Conservation (phyloP, 306 rosid genomes). For the Gastrolobium bilobum region DNA sequence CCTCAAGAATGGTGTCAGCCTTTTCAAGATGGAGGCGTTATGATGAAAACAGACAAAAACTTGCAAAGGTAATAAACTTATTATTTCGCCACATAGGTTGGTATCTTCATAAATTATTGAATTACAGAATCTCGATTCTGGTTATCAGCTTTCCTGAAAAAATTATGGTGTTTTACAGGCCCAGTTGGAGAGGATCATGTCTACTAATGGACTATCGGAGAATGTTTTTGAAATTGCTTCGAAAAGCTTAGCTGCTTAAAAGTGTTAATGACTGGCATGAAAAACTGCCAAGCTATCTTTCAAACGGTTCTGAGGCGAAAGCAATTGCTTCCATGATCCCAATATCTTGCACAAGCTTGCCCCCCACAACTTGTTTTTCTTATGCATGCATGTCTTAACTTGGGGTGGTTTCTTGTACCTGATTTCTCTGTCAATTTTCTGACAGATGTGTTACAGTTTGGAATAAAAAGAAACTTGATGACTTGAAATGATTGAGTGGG, state of each 20-base stretch:
- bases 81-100: neutral
- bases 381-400: slow-evolving; percentile 3
- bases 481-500: neutral
- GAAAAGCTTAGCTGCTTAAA: slow-evolving; percentile 85
- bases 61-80: slow-evolving; percentile 70
- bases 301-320: neutral
- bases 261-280: slow-evolving; percentile 11
- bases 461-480: slow-evolving; percentile 32
- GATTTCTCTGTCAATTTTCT: slow-evolving; percentile 18
- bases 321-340: neutral
- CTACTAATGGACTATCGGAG: slow-evolving; percentile 86
- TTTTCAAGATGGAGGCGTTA: slow-evolving; percentile 95
- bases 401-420: neutral
- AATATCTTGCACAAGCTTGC: slow-evolving; percentile 21
- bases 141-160: neutral
- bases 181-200: slow-evolving; percentile 90
- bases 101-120: slow-evolving; percentile 18
- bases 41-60: slow-evolving; percentile 86
- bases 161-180: slow-evolving; percentile 69
- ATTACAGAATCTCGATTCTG: neutral
- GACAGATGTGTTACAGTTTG: slow-evolving; percentile 4
- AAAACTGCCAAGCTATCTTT: slow-evolving; percentile 18
- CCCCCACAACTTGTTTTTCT: neutral
- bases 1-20: slow-evolving; percentile 97
- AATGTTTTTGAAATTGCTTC: slow-evolving; percentile 96